Evolutionary conservation across 1,284 basidiomycete species (phyloP).

Genomic region (Trichosporon inkin): DNA sequence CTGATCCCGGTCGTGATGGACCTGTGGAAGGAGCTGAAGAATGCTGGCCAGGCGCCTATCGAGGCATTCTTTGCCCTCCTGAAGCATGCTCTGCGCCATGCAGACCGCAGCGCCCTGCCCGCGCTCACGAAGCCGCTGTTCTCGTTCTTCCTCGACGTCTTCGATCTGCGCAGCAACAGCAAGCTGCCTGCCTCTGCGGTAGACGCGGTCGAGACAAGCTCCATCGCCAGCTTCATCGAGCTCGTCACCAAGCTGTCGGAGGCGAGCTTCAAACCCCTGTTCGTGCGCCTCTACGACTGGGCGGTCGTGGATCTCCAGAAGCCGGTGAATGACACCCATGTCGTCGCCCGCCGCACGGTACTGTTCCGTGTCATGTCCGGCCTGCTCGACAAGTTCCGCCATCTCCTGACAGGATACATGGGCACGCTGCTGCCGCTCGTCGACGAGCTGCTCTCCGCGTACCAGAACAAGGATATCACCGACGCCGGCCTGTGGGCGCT

Average conservation of each 20-base stretch:
- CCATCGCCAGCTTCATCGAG: conserved; percentile 72
- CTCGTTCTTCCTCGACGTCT: conserved; percentile 74
- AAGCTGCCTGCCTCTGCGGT: conserved; percentile 39
- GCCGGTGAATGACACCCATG: conserved; percentile 29
- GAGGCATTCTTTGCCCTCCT: conserved; percentile 64
- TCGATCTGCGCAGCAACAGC: conserved; percentile 57
- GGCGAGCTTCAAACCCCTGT: conserved; percentile 83
- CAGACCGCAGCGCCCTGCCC: conserved; percentile 62
- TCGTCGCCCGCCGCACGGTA: conserved; percentile 56
- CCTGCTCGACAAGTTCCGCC: conserved; percentile 80
- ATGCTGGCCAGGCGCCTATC: conserved; percentile 29
- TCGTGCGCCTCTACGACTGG: conserved; percentile 93
- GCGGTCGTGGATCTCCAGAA: conserved; percentile 63
- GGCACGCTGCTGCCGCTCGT: conserved; percentile 68
- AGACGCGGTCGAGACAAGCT: conserved; percentile 50
- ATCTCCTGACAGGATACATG: conserved; percentile 87
- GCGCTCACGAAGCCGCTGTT: conserved; percentile 70
- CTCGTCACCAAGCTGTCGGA: conserved; percentile 93
- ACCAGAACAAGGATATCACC: conserved; percentile 39
- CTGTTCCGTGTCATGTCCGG: conserved; percentile 69
- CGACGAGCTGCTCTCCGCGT: conserved; percentile 61
- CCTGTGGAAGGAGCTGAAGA: conserved; percentile 46
- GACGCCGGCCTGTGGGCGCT: conserved; percentile 60
- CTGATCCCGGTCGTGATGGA: conserved; percentile 61
- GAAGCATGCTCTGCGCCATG: conserved; percentile 61